Evolutionary conservation across 306 rosid species (phyloP).

Genomic region (barrel medic (Medicago truncatula)): DNA sequence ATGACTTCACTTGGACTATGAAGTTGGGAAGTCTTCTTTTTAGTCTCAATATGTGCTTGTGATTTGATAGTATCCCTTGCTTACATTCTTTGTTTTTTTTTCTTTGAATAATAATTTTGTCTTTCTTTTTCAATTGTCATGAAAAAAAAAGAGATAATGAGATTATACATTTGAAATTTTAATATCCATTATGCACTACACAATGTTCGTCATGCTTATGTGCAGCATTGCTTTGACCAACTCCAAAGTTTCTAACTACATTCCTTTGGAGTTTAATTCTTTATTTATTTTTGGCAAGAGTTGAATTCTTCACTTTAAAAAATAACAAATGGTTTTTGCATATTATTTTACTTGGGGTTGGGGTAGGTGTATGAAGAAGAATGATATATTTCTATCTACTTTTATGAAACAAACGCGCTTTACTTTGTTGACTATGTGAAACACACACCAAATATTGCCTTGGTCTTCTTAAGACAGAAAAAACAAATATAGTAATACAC

Average conservation of each 20-base stretch:
- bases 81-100: too few species aligned
- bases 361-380: not conserved
- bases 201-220: not conserved
- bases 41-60: too few species aligned
- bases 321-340: not conserved
- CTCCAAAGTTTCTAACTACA: not conserved
- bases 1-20: too few species aligned
- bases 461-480: not conserved
- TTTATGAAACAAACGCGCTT: conserved; percentile 19
- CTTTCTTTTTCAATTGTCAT: not conserved
- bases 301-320: not conserved
- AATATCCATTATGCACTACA: conserved; percentile 1
- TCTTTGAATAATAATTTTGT: not conserved
- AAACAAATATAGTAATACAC: not conserved
- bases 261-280: too few species aligned
- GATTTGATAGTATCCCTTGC: too few species aligned
- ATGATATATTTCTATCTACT: not conserved
- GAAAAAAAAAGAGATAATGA: not conserved
- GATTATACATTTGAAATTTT: not conserved
- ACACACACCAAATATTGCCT: not conserved
- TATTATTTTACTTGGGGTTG: not conserved
- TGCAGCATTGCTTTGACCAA: not conserved
- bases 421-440: conserved; percentile 38
- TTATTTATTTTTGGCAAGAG: not conserved
- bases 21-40: too few species aligned